Percentiles rank a stretch among this genome's conserved stretches.
These are phyloP conservation scores for Aspergillus alliaceus DNA, from an alignment of 2,329 filamentous ascomycete species.

Conservation along the genomic window DNA sequence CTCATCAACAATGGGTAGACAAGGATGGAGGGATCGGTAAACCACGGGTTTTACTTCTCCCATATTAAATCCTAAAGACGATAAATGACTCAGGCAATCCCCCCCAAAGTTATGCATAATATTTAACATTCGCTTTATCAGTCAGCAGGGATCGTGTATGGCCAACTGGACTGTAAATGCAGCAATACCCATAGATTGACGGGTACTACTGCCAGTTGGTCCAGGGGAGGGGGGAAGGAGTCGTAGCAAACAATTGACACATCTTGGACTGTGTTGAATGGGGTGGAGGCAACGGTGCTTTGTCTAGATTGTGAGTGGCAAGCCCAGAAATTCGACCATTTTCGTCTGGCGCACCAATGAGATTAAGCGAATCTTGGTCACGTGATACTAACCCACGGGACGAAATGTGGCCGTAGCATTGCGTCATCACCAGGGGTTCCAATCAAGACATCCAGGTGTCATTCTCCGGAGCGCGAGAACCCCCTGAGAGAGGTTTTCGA, in stretches of 20 bases:
- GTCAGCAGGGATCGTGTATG: background rate
- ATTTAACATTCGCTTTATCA: background rate
- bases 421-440: slow-evolving; percentile 18
- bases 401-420: slow-evolving; percentile 10
- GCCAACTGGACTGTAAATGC: background rate
- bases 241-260: background rate
- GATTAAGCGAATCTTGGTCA: slow-evolving; percentile 3
- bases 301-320: slow-evolving; percentile 12
- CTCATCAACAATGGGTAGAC: too few species aligned
- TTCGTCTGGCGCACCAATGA: slow-evolving; percentile 8
- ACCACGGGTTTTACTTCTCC: too few species aligned
- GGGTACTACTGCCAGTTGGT: background rate
- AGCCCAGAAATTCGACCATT: slow-evolving; percentile 5
- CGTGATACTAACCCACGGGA: slow-evolving; percentile 15
- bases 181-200: background rate
- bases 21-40: background rate
- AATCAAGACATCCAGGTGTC: slow-evolving; percentile 13
- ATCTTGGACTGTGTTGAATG: too few species aligned
- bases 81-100: background rate
- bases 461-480: slow-evolving; percentile 10
- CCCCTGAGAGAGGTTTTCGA: slow-evolving; percentile 15
- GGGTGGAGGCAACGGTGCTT: background rate
- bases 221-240: too few species aligned
- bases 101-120: background rate
- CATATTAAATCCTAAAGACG: background rate